phyloP scores from a whole-genome alignment of 139 green algal genomes.

The Asterochloris erici region DNA sequence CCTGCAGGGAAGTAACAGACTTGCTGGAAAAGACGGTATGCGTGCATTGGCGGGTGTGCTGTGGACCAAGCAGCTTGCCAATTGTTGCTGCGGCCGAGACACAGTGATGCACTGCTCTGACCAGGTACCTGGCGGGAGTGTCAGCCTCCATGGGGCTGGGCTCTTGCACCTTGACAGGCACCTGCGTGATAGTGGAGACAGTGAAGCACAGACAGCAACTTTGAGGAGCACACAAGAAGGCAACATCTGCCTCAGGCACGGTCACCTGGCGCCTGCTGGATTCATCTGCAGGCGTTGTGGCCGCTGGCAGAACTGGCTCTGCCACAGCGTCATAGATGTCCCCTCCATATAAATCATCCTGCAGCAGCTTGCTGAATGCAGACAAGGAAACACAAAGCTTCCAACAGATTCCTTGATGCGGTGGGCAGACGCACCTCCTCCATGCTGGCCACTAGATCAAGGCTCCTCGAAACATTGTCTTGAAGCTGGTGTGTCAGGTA shows the following conservation, averaged over 20 bases:
- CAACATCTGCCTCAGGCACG: neutral
- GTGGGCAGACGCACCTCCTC: no score
- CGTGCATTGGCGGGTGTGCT: no score
- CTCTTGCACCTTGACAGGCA: neutral
- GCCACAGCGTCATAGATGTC: constrained; percentile 17
- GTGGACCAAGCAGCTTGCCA: no score
- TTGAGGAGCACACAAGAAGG: no score
- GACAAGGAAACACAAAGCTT: neutral
- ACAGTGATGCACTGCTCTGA: no score
- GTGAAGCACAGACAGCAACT: neutral
- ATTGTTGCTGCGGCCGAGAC: no score
- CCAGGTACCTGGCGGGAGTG: neutral
- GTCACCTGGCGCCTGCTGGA: neutral
- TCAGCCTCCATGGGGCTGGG: no score
- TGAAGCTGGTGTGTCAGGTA: no score
- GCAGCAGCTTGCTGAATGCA: neutral
- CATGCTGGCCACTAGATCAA: no score
- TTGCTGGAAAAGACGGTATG: no score
- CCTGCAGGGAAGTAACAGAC: neutral
- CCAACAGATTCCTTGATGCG: no score
- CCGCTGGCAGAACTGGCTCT: neutral
- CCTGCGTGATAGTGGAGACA: neutral
- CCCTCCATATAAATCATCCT: constrained; percentile 28
- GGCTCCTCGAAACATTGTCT: no score
- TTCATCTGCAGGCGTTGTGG: neutral